phyloP scores from a whole-genome alignment of 2,329 filamentous ascomycete species.

The Fusarium paranaense region DNA sequence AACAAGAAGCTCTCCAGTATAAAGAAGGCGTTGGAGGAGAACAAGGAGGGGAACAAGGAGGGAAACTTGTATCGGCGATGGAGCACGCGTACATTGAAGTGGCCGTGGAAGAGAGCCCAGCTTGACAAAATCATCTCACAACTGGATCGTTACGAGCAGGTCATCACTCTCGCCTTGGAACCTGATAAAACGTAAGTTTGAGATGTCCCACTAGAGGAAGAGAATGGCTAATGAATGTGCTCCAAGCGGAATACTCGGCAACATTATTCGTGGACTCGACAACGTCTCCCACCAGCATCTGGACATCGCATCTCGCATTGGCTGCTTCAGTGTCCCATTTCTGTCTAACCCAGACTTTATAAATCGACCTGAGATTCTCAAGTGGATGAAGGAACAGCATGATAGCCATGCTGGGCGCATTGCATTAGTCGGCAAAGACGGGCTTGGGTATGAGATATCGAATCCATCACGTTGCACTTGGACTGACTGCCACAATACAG shows the following conservation, averaged over 20 bases:
- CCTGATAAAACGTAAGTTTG: background rate
- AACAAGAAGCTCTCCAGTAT: background rate
- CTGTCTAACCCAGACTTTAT: background rate
- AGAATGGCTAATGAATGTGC: background rate
- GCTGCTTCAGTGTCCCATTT: background rate
- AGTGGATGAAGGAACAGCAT: background rate
- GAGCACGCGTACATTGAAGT: background rate
- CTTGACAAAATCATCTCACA: background rate
- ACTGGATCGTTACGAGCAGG: background rate
- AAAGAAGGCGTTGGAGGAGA: background rate
- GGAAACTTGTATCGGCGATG: background rate
- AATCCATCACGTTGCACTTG: background rate
- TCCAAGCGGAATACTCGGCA: background rate
- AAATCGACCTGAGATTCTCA: background rate
- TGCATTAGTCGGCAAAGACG: background rate
- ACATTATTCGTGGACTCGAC: background rate
- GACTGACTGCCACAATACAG: constrained; percentile 12
- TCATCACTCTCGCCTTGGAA: background rate
- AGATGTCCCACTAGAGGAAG: background rate
- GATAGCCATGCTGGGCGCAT: background rate
- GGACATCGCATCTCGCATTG: background rate
- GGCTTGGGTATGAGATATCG: background rate
- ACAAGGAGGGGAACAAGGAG: background rate
- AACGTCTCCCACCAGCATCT: background rate
- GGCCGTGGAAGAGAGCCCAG: background rate